Evolutionary conservation across 2,329 filamentous ascomycete genomes (phyloP).

Genomic region (Fusarium cicatricum): DNA sequence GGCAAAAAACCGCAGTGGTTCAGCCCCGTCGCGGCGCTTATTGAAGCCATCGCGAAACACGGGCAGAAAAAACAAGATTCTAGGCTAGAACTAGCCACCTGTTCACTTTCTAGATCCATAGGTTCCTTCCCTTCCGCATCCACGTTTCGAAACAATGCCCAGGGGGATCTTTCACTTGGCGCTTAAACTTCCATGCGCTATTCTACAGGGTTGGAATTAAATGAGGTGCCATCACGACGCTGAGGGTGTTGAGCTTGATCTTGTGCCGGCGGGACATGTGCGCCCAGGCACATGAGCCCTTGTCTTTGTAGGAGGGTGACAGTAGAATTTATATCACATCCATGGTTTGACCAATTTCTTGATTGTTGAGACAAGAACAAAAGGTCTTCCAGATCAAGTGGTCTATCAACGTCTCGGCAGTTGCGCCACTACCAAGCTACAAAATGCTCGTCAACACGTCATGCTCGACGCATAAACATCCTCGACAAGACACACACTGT

Average conservation of each 20-base stretch:
- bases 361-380: too few relatives aligned
- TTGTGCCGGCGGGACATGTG: background rate
- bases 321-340: too few relatives aligned
- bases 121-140: background rate
- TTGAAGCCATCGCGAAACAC: background rate
- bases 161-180: background rate
- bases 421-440: too few relatives aligned
- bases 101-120: background rate
- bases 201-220: background rate
- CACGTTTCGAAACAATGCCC: conserved; percentile 5
- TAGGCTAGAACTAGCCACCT: background rate
- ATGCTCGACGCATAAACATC: conserved; percentile 19
- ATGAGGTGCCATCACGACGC: background rate
- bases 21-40: background rate
- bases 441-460: background rate
- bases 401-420: background rate
- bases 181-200: background rate
- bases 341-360: too few relatives aligned
- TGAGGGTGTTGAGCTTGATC: background rate
- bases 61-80: background rate
- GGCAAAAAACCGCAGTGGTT: background rate
- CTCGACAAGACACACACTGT: conserved; percentile 9
- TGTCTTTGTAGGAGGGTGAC: too few relatives aligned
- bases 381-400: background rate
- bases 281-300: too few relatives aligned